Conservation (phyloP, 2,329 filamentous ascomycete genomes). For the Emericellopsis cladophorae region DNA sequence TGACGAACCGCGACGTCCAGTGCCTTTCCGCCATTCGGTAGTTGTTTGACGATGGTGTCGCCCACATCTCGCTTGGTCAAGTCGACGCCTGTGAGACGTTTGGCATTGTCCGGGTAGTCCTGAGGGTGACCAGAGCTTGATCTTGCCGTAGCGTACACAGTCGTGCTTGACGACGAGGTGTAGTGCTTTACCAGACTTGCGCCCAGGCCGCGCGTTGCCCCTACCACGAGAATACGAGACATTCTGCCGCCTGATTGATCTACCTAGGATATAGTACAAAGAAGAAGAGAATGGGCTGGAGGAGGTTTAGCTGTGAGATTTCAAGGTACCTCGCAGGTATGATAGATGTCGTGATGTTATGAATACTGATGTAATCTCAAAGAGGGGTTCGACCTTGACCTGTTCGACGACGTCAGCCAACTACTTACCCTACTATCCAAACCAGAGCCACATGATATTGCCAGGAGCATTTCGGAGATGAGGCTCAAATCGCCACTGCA, state of each 20-base stretch:
- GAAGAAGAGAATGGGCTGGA: background rate
- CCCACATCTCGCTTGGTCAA: slow-evolving; percentile 23
- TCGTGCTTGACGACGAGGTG: slow-evolving; percentile 27
- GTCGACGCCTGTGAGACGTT: slow-evolving; percentile 48
- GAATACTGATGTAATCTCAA: no score
- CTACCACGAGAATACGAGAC: slow-evolving; percentile 47
- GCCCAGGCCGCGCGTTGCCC: slow-evolving; percentile 57
- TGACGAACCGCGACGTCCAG: background rate
- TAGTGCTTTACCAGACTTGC: slow-evolving; percentile 48
- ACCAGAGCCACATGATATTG: no score
- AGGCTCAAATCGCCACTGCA: no score
- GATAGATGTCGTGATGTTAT: no score
- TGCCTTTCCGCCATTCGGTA: background rate
- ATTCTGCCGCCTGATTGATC: slow-evolving; percentile 11
- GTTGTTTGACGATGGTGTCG: background rate
- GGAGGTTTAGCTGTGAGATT: background rate
- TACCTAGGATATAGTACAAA: no score
- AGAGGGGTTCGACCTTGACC: no score
- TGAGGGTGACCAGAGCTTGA: slow-evolving; percentile 28
- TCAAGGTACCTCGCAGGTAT: no score
- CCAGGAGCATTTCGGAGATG: no score
- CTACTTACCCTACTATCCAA: no score
- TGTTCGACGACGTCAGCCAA: no score
- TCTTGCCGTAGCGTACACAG: slow-evolving; percentile 48
- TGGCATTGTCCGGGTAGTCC: slow-evolving; percentile 26